Evolutionary conservation across 2,329 filamentous ascomycete genomes (phyloP).

Genomic region (Penicillium sp.): DNA sequence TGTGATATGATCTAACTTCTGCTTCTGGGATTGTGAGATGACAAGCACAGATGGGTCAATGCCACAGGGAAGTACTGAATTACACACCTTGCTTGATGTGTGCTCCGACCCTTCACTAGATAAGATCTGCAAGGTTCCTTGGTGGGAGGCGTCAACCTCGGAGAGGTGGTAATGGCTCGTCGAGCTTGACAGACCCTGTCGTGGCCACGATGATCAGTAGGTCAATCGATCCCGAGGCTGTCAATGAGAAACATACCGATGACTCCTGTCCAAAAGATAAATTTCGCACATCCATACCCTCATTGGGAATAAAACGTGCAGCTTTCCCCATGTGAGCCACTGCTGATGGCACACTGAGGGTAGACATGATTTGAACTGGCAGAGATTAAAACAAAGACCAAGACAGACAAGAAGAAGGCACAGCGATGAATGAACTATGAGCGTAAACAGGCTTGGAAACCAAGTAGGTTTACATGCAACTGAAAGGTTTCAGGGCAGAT

Average conservation of each 20-base stretch:
- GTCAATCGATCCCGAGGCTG: background rate
- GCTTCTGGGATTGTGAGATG: constrained; percentile 47
- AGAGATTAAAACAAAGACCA: constrained; percentile 2
- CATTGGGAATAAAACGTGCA: constrained; percentile 19
- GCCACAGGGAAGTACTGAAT: constrained; percentile 10
- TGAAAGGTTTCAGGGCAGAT: constrained; percentile 22
- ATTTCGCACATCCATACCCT: constrained; percentile 18
- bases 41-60: background rate
- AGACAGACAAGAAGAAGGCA: constrained; percentile 5
- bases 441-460: constrained; percentile 11
- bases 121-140: constrained; percentile 34
- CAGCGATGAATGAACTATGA: background rate
- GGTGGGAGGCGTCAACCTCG: constrained; percentile 36
- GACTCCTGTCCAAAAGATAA: constrained; percentile 25
- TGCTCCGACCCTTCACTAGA: constrained; percentile 25
- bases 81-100: constrained; percentile 41
- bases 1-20: constrained; percentile 47
- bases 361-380: constrained; percentile 28
- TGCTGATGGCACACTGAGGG: constrained; percentile 26
- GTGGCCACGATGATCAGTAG: constrained; percentile 1
- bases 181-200: constrained; percentile 28
- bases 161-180: constrained; percentile 27
- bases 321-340: constrained; percentile 26
- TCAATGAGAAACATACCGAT: constrained; percentile 25
- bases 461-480: constrained; percentile 28